These are phyloP conservation scores for Balansia obtecta DNA, from an alignment of 2,329 filamentous ascomycete genomes.

Conservation along the genomic window DNA sequence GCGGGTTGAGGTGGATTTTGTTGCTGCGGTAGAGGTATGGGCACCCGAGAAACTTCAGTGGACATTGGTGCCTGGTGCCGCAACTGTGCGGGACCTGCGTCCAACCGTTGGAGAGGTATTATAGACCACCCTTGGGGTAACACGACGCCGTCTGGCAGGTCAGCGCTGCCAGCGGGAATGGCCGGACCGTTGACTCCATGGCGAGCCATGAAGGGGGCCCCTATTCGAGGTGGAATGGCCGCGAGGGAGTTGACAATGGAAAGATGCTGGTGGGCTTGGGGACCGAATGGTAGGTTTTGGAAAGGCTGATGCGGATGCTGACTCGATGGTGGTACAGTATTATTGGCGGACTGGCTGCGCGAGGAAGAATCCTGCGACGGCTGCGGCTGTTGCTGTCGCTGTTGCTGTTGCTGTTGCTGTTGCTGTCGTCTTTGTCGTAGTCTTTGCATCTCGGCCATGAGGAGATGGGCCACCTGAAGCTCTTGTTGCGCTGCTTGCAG, in stretches of 20 bases:
- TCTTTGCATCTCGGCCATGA: conserved; percentile 55
- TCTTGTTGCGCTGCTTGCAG: conserved; percentile 56
- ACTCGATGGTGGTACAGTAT: conserved; percentile 2
- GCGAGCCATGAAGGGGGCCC: conserved; percentile 31
- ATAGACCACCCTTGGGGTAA: conserved; percentile 54
- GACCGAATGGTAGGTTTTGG: conserved; percentile 9
- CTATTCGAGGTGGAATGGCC: conserved; percentile 22
- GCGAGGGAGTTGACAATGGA: conserved; percentile 12
- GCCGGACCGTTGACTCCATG: conserved; percentile 36
- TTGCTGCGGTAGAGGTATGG: too few species aligned
- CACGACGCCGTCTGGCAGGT: conserved; percentile 50
- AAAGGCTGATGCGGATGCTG: conserved; percentile 9
- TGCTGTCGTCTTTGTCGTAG: conserved; percentile 41
- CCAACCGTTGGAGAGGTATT: conserved; percentile 45
- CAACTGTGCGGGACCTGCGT: conserved; percentile 19
- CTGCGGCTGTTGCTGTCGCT: conserved; percentile 25
- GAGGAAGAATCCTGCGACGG: conserved; percentile 12
- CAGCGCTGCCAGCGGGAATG: conserved; percentile 47
- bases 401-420: conserved; percentile 23
- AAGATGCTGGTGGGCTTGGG: conserved; percentile 11
- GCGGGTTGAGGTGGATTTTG: too few species aligned
- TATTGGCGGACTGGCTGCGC: conserved; percentile 9
- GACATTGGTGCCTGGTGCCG: conserved; percentile 8
- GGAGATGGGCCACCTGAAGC: conserved; percentile 50
- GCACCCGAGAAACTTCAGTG: conserved; percentile 8